phyloP scores from a whole-genome alignment of 768 basidiomycete genomes.

The Mycena haematopus region DNA sequence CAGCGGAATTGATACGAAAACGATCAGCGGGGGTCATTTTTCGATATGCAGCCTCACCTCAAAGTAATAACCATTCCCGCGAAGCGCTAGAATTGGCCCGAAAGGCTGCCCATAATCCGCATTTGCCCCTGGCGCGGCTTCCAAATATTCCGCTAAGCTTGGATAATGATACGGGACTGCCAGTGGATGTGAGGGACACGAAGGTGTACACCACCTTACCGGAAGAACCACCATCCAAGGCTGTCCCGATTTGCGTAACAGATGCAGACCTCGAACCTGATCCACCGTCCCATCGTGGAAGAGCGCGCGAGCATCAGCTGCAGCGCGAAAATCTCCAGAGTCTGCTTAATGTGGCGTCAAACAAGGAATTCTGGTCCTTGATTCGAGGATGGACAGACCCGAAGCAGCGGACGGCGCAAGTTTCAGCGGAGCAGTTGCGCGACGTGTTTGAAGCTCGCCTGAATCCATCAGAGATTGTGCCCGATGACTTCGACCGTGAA shows the following conservation, averaged over 20 bases:
- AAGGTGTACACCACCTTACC: constrained; percentile 2
- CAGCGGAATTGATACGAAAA: no score
- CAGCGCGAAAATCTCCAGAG: constrained; percentile 8
- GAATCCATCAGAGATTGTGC: constrained; percentile 5
- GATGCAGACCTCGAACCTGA: constrained; percentile 13
- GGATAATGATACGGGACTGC: no score
- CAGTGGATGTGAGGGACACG: no score
- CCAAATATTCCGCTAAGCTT: no score
- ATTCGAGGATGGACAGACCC: constrained; percentile 14
- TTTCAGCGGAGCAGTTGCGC: constrained; percentile 3
- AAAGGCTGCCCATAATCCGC: no score
- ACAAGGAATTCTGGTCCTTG: constrained; percentile 11
- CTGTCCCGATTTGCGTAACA: neutral
- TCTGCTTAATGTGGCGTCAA: constrained; percentile 7
- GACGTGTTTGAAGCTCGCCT: constrained; percentile 9
- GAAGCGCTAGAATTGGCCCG: no score
- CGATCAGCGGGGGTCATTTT: no score
- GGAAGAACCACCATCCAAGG: neutral
- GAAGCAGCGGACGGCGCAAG: neutral
- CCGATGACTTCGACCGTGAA: constrained; percentile 6
- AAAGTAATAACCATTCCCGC: no score
- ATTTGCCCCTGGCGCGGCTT: no score
- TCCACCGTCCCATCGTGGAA: constrained; percentile 2
- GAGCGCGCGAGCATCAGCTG: neutral
- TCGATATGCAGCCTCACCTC: no score